A percentile compares a stretch with the other conserved stretches of the same genome.
phyloP scores from a whole-genome alignment of 2,329 filamentous ascomycete genomes.

The Pseudopithomyces chartarum region DNA sequence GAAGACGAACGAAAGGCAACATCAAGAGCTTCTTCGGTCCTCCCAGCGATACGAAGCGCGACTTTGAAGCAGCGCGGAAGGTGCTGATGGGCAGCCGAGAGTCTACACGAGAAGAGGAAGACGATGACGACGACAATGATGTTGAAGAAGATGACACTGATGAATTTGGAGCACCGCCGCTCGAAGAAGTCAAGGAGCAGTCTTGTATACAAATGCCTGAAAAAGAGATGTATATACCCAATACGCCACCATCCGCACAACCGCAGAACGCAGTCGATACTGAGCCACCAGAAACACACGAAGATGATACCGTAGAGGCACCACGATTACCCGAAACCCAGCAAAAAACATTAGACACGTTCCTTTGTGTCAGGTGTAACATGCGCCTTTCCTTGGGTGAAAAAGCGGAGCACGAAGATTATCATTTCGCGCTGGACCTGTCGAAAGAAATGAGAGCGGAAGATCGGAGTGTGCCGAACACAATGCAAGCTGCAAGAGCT shows the following conservation, averaged over 20 bases:
- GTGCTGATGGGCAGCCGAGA: conserved; percentile 35
- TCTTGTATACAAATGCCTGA: conserved; percentile 22
- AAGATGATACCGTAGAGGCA: not conserved
- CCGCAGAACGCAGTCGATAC: conserved; percentile 14
- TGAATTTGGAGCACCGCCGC: conserved; percentile 13
- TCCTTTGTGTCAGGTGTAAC: conserved; percentile 69
- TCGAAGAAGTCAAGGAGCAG: conserved; percentile 17
- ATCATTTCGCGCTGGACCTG: conserved; percentile 91
- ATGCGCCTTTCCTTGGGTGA: conserved; percentile 62
- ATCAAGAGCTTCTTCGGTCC: conserved; percentile 45
- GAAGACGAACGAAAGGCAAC: conserved; percentile 39
- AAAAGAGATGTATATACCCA: conserved; percentile 13
- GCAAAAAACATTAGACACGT: conserved; percentile 39
- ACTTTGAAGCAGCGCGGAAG: conserved; percentile 40
- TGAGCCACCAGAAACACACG: conserved; percentile 6
- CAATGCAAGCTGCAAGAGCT: conserved; percentile 11
- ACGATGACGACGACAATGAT: conserved; percentile 27
- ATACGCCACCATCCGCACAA: conserved; percentile 42
- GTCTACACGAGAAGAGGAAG: conserved; percentile 29
- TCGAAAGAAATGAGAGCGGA: conserved; percentile 61
- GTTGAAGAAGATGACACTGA: conserved; percentile 24
- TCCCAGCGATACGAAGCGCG: conserved; percentile 34
- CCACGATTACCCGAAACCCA: conserved; percentile 12
- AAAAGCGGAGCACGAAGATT: conserved; percentile 82
- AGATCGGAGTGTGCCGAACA: conserved; percentile 22